Evolutionary conservation across 2,329 filamentous ascomycete species (phyloP), one percentile per base, ranked within the genome.

Genomic region (Colletotrichum sp.): DNA sequence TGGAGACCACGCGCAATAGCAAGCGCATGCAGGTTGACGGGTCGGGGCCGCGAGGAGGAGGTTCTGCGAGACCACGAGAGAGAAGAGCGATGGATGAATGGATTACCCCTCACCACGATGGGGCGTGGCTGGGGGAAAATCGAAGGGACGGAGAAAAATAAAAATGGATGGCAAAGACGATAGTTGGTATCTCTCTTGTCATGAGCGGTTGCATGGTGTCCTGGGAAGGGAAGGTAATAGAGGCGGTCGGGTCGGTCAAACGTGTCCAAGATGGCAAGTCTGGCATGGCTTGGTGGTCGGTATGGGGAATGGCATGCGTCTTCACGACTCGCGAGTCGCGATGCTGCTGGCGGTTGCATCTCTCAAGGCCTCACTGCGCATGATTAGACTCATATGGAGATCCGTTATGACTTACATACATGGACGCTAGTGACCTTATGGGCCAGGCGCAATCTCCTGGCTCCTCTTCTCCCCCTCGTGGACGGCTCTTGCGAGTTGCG

Each of bases 331-430:
- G 74, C 65, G 71, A 69, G 70, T 76, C 74, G 74, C 65, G 71
- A 73, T 74, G 64, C 64, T 76, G 63, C 63, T 69, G 59, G 64
- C 70, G 71, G 64, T 65, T 76, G 73, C 71, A 8, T 69, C 59
- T 65, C 57, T 74, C 74, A 64, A 74, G 65, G 70, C 73, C 73
- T 76, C 55, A 32, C 44, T 65, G 70, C 73, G 73, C 73, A 73
- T 69, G 73, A 39, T 76, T 76, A 73, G 73, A 69, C 70, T 76
- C 73, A 65, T 75, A 71, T 71, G 39, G 66, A 71, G 72, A 71
- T 71, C 75, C 71, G 62, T 71, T 67, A 77, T 77, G 75, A 75
- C 75, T 75, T 77, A 75, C 75, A 77, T 77, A 71, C 52, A 52
- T 69, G 70, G 66, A 44, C 65, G 75, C 71, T 77, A 77, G 72